These are phyloP conservation scores for Podila clonocystis DNA, from an alignment of 192 early-diverging fungal species.

Conservation along the genomic window DNA sequence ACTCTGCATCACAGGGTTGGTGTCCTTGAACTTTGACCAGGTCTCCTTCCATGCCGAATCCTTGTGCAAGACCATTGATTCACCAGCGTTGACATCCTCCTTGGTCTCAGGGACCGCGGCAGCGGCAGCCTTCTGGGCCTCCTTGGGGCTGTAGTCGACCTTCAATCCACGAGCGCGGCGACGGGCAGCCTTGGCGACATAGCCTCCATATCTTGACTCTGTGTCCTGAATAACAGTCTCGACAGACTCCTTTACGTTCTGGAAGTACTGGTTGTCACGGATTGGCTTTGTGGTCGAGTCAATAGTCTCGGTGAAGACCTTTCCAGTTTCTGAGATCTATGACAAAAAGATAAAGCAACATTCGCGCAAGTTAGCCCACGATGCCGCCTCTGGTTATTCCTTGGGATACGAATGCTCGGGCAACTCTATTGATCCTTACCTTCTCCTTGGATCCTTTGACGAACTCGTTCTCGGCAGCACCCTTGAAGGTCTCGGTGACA, in stretches of 20 bases:
- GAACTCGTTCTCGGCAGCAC: slow-evolving; percentile 77
- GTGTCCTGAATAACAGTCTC: slow-evolving; percentile 78
- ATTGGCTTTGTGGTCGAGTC: slow-evolving; percentile 74
- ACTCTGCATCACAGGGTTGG: slow-evolving; percentile 82
- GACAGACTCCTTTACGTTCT: slow-evolving; percentile 69
- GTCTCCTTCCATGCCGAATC: slow-evolving; percentile 87
- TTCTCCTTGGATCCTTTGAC: slow-evolving; percentile 83
- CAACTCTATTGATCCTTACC: slow-evolving; percentile 39
- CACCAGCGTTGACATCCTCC: slow-evolving; percentile 65
- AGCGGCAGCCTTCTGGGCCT: slow-evolving; percentile 46
- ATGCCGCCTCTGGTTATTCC: no score
- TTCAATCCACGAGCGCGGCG: slow-evolving; percentile 58
- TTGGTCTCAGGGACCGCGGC: slow-evolving; percentile 43
- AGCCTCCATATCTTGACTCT: slow-evolving; percentile 77
- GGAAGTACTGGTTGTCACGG: slow-evolving; percentile 72
- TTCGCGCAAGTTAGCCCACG: no score
- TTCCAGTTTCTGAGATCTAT: slow-evolving; percentile 67
- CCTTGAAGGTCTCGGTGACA: slow-evolving; percentile 71
- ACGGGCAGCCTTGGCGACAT: slow-evolving; percentile 79
- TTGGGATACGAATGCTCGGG: no score
- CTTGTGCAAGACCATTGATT: slow-evolving; percentile 86
- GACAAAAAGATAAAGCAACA: no score
- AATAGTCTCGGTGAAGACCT: slow-evolving; percentile 70
- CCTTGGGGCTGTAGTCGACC: slow-evolving; percentile 39
- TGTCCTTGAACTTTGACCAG: slow-evolving; percentile 94